A percentile compares a stretch with the other conserved stretches of the same genome.
Conservation (phyloP, 2,329 filamentous ascomycete genomes). For the Colletotrichum tamarilloi region DNA sequence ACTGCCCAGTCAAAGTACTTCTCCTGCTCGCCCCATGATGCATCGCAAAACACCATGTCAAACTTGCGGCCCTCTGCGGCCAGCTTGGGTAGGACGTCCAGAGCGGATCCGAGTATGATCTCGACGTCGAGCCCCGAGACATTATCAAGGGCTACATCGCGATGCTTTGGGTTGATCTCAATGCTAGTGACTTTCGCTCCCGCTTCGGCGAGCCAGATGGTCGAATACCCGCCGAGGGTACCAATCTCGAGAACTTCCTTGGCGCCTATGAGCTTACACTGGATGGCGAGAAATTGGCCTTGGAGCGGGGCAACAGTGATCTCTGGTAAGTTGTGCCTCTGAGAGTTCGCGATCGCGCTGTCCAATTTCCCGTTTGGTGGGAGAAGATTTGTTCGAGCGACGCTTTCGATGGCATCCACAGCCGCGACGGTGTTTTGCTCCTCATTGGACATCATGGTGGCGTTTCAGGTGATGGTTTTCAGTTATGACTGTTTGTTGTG, state of each 20-base stretch:
- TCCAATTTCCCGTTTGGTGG: constrained; percentile 35
- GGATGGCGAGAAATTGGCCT: constrained; percentile 52
- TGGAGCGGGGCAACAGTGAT: constrained; percentile 49
- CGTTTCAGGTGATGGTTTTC: no score
- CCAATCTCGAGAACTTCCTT: constrained; percentile 63
- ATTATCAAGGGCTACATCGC: constrained; percentile 59
- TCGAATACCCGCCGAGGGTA: constrained; percentile 64
- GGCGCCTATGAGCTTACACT: constrained; percentile 47
- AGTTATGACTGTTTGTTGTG: no score
- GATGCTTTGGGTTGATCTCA: constrained; percentile 58
- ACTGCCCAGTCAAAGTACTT: constrained; percentile 59
- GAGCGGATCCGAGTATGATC: constrained; percentile 55
- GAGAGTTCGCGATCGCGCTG: constrained; percentile 46
- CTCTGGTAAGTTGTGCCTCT: constrained; percentile 46
- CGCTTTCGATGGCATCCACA: background rate
- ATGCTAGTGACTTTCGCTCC: constrained; percentile 60
- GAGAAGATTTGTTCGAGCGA: background rate
- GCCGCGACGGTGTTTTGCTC: background rate
- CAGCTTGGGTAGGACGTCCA: constrained; percentile 52
- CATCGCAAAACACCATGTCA: constrained; percentile 65
- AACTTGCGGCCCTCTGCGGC: constrained; percentile 54
- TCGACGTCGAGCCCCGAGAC: constrained; percentile 55
- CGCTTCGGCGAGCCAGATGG: constrained; percentile 61
- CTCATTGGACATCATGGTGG: background rate
- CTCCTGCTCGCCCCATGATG: constrained; percentile 61